Percentiles rank a stretch among this genome's conserved stretches.
Evolutionary conservation across 805 yeast species (phyloP).

Genomic region (Vanderwaltozyma tropicalis): DNA sequence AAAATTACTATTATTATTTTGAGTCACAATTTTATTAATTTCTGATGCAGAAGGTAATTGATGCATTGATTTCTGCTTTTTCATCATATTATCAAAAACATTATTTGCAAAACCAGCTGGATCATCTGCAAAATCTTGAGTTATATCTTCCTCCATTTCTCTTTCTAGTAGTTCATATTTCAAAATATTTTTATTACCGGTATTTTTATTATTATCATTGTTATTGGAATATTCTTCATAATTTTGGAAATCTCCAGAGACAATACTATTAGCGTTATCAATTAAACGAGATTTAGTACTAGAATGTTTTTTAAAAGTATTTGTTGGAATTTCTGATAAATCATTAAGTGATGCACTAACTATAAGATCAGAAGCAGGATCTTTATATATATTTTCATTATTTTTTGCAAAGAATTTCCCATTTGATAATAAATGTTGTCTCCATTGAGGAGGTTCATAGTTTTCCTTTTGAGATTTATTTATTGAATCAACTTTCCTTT

Average conservation of each 20-base stretch:
- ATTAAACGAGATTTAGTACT: constrained; percentile 4
- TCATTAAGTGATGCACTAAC: constrained; percentile 22
- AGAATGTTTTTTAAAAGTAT: constrained; percentile 18
- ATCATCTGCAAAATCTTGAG: constrained; percentile 17
- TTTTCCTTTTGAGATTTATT: constrained; percentile 3
- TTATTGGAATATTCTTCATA: neutral
- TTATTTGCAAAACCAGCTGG: constrained; percentile 23
- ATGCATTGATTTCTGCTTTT: constrained; percentile 9
- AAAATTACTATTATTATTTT: neutral
- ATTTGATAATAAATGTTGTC: constrained; percentile 11
- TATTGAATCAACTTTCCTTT: constrained; percentile 4
- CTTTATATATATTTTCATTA: neutral
- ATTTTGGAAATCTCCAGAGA: neutral
- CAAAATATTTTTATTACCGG: neutral
- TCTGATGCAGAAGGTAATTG: neutral
- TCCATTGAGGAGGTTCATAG: constrained; percentile 19
- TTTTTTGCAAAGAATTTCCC: neutral
- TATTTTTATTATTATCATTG: too few relatives aligned
- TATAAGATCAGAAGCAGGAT: constrained; percentile 13
- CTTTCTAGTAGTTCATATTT: neutral
- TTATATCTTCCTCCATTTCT: neutral
- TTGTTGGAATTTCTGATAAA: constrained; percentile 19
- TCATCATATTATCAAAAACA: constrained; percentile 20
- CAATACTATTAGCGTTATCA: neutral
- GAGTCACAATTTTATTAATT: neutral